A percentile compares a stretch with the other conserved stretches of the same genome.
Evolutionary conservation across 257 asterid genomes (phyloP).

Genomic region (Ajuga chamaepitys): DNA sequence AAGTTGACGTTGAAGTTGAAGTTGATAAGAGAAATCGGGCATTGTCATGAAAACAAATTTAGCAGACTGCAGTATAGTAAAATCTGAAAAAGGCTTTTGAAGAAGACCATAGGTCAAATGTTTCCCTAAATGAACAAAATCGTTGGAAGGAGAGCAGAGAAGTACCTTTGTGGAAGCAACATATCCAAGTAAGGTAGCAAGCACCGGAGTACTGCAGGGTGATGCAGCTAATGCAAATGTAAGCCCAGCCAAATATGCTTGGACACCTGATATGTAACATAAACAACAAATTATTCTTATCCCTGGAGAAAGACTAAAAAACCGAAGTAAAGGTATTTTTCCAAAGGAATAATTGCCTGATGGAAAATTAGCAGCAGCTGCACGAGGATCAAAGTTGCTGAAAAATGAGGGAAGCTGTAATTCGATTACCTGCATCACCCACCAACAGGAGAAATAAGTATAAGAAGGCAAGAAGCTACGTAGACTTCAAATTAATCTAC

Average conservation of each 20-base stretch:
- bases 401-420: conserved; percentile 91
- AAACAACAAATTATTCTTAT: not conserved
- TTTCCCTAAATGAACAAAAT: not conserved
- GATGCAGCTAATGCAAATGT: conserved; percentile 99
- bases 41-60: not conserved
- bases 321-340: too few relatives aligned
- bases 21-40: not conserved
- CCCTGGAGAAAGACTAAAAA: too few relatives aligned
- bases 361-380: conserved; percentile 86
- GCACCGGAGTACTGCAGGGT: conserved; percentile 68
- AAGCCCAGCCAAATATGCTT: conserved; percentile 94
- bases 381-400: conserved; percentile 82
- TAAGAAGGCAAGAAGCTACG: not conserved
- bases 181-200: conserved; percentile 86
- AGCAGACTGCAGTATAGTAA: not conserved
- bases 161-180: conserved; percentile 87
- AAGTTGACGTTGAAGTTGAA: too few relatives aligned
- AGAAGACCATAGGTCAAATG: not conserved
- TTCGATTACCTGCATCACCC: conserved; percentile 60
- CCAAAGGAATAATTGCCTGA: conserved; percentile 43
- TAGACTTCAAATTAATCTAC: not conserved
- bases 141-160: not conserved
- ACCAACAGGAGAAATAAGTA: not conserved
- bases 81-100: not conserved
- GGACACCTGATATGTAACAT: conserved; percentile 52